Base-by-base conservation (phyloP, 2,329 filamentous ascomycete species). In the Neopestalotiopsis clavispora region DNA sequence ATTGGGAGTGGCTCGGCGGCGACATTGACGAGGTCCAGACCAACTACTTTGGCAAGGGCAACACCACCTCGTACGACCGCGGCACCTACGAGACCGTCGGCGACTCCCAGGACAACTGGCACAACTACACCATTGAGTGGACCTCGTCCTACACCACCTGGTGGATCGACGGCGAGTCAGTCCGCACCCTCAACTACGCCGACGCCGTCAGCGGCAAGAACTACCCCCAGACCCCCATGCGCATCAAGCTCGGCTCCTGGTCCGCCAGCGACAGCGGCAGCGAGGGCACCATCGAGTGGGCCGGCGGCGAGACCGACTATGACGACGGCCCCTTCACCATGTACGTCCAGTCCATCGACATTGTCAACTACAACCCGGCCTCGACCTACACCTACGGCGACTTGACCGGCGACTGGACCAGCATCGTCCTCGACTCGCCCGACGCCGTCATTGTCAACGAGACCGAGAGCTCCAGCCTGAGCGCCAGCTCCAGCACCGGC, bases 1-100 rank as follows among this genome's bases (percentile, higher is more conserved):
- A 94, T 76, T 92, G 90, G 88, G 91, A 94, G 77, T 93, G 90
- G 89, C 84, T 94, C 34, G 91, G 91, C 59, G 89, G 86, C 45
- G 84, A 89, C 72, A 79, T 84, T 66, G 80, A 81, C 13, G 82
- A 92, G 73, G 91, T 92, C 4, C 91, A 94, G 77, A 89, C 86
- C 72, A 94, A 94, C 78, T 94, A 92, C 78, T 89, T 88, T 74
- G 85, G 87, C 75, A 87, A 89, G 79, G 88, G 87, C 63, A 78
- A 89, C 77, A 87, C 85, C 42, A 87, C 86, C 2, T 82, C 81
- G 17, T 89, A 84, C 75, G 85, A 89, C 75, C 84, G 87, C 66
- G 86, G 83, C 72, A 79, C 81, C 56, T 85, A 85, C 78, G 79
- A 84, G 73, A 75, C 80, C n/a, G 80, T 88, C 56, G 72, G 80